phyloP scores from a whole-genome alignment of 768 basidiomycete species.

The Leccinum barrowsii region DNA sequence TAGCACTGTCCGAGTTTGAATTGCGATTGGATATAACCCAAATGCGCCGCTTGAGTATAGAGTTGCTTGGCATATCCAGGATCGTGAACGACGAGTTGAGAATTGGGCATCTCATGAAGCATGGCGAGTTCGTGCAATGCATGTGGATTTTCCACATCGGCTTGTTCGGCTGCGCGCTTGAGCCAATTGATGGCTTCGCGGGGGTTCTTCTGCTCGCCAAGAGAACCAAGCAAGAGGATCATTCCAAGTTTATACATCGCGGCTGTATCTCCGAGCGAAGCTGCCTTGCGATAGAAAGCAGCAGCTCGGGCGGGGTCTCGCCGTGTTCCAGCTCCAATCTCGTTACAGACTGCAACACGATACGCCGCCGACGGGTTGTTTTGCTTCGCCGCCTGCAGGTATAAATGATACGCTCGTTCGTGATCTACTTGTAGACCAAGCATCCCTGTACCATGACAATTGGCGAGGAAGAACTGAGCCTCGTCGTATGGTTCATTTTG shows the following conservation, averaged over 20 bases:
- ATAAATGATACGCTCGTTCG: constrained; percentile 95
- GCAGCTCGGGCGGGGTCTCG: constrained; percentile 85
- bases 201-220: constrained; percentile 80
- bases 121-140: constrained; percentile 94
- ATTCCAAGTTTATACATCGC: constrained; percentile 99
- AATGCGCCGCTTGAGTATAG: constrained; percentile 86
- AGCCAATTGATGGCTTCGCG: constrained; percentile 95
- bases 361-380: constrained; percentile 95
- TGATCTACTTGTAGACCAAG: constrained; percentile 97
- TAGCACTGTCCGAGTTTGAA: constrained; percentile 95
- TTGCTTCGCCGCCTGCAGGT: constrained; percentile 95
- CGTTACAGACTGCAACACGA: constrained; percentile 97
- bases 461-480: constrained; percentile 97
- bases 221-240: constrained; percentile 81
- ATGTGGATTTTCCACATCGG: constrained; percentile 97
- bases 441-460: constrained; percentile 93
- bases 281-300: constrained; percentile 95
- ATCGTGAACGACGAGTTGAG: constrained; percentile 71
- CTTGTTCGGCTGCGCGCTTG: constrained; percentile 91
- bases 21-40: constrained; percentile 91
- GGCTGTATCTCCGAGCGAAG: constrained; percentile 92
- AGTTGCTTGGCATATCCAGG: constrained; percentile 79
- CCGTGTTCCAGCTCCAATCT: constrained; percentile 94
- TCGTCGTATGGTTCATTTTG: constrained; percentile 91
- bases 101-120: constrained; percentile 70